Conservation (phyloP, 371 early-diverging fungal species). For the Mortierella sp. region DNA sequence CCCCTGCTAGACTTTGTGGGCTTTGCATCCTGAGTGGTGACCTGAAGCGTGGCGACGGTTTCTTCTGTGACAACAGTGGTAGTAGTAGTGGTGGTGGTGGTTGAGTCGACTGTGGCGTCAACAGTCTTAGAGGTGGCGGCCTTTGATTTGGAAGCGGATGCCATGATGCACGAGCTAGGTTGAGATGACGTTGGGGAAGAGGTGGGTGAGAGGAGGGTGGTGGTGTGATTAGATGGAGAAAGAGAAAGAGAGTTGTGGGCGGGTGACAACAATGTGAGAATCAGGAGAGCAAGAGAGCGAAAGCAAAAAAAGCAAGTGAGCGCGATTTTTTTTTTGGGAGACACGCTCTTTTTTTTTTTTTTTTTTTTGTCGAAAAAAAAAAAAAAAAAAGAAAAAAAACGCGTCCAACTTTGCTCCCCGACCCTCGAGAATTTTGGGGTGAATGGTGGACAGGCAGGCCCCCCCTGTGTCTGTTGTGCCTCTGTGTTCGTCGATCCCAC, state of each 20-base stretch:
- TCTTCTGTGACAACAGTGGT: constrained; percentile 18
- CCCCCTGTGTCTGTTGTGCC: too few relatives aligned
- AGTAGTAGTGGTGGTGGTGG: constrained; percentile 5
- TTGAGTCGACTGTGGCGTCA: constrained; percentile 3
- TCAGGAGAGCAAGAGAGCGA: neutral
- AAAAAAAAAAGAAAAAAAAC: too few relatives aligned
- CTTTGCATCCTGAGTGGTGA: too few relatives aligned
- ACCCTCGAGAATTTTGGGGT: too few relatives aligned
- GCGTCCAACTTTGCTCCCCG: too few relatives aligned
- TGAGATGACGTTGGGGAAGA: neutral
- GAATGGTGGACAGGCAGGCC: too few relatives aligned
- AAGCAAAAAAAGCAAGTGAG: neutral
- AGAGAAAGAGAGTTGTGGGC: neutral
- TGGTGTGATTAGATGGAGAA: neutral
- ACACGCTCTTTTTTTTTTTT: too few relatives aligned
- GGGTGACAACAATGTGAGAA: too few relatives aligned
- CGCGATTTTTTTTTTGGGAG: constrained; percentile 5
- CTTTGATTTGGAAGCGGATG: constrained; percentile 19
- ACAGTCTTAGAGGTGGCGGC: constrained; percentile 8
- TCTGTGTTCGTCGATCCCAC: neutral
- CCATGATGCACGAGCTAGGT: constrained; percentile 9
- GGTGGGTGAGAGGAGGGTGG: neutral
- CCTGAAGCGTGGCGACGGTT: neutral
- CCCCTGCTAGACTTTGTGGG: too few relatives aligned
- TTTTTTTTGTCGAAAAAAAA: too few relatives aligned